Evolutionary conservation across 2,329 filamentous ascomycete species (phyloP).

Genomic region (Arthrobotrys conoides): DNA sequence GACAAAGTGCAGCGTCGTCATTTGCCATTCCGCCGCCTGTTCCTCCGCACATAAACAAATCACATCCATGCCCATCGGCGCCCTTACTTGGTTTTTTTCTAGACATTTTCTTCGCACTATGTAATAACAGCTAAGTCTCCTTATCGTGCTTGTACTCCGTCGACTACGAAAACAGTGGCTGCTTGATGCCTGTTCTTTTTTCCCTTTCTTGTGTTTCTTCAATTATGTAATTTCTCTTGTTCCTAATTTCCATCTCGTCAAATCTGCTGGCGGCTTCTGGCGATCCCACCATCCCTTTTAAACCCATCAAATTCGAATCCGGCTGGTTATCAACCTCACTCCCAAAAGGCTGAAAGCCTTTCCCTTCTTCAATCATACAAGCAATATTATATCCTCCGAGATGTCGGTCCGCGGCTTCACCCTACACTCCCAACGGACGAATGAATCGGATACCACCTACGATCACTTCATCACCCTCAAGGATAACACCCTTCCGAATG

Average conservation of each 20-base stretch:
- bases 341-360: not conserved
- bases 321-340: constrained; percentile 3
- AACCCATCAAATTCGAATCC: not conserved
- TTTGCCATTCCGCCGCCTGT: constrained; percentile 23
- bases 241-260: constrained; percentile 27
- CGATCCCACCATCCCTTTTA: constrained; percentile 36
- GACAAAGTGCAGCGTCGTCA: constrained; percentile 31
- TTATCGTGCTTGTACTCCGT: not conserved
- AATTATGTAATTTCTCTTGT: constrained; percentile 26
- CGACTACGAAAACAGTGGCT: constrained; percentile 8
- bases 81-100: constrained; percentile 4
- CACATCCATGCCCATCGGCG: constrained; percentile 19
- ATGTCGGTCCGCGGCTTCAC: constrained; percentile 54
- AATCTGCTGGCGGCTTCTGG: constrained; percentile 49
- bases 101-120: not conserved
- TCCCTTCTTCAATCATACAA: not conserved
- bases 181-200: constrained; percentile 9
- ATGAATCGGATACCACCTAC: constrained; percentile 37
- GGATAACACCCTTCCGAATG: constrained; percentile 49
- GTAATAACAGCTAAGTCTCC: constrained; percentile 1
- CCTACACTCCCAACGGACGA: constrained; percentile 34
- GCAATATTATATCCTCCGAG: constrained; percentile 6
- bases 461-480: constrained; percentile 59
- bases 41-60: constrained; percentile 22
- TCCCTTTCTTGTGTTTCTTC: not conserved